Conservation (phyloP, 129 eudicot genomes). For the Chrysanthemum seticuspe region DNA sequence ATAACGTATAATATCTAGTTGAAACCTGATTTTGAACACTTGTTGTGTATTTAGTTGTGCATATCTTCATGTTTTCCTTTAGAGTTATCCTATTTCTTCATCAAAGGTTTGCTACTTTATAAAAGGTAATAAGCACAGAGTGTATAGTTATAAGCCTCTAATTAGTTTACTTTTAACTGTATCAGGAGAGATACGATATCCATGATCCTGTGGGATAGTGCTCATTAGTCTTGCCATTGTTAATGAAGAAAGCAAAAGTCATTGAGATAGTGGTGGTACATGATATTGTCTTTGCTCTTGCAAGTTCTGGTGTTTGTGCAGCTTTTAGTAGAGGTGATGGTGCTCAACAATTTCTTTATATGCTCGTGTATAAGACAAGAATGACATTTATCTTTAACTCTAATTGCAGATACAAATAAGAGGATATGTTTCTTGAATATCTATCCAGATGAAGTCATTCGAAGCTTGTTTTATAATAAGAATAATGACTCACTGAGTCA, state of each 20-base stretch:
- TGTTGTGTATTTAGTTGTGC: too few relatives aligned
- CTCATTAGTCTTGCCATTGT: slow-evolving; percentile 50
- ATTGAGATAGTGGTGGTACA: slow-evolving; percentile 76
- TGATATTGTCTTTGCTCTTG: slow-evolving; percentile 77
- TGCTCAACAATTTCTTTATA: not conserved
- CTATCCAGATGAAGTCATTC: slow-evolving; percentile 78
- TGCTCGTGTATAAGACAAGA: not conserved
- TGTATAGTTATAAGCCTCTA: not conserved
- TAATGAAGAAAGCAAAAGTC: slow-evolving; percentile 62
- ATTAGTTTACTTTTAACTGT: slow-evolving; percentile 14
- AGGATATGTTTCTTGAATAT: slow-evolving; percentile 75
- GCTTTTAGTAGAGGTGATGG: slow-evolving; percentile 68
- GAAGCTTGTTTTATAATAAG: slow-evolving; percentile 84
- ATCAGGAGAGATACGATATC: slow-evolving; percentile 53
- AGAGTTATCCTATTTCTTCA: too few relatives aligned
- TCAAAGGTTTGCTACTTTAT: too few relatives aligned
- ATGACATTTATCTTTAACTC: not conserved
- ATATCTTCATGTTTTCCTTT: too few relatives aligned
- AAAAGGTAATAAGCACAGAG: too few relatives aligned
- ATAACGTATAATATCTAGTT: too few relatives aligned
- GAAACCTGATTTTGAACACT: too few relatives aligned
- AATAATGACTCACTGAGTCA: slow-evolving; percentile 75
- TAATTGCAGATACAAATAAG: slow-evolving; percentile 66
- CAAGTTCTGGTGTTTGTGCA: slow-evolving; percentile 82
- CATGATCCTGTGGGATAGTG: slow-evolving; percentile 68